Evolutionary conservation across 164 flowering plant genomes (phyloP).

Genomic region (Hamamelis virginiana): DNA sequence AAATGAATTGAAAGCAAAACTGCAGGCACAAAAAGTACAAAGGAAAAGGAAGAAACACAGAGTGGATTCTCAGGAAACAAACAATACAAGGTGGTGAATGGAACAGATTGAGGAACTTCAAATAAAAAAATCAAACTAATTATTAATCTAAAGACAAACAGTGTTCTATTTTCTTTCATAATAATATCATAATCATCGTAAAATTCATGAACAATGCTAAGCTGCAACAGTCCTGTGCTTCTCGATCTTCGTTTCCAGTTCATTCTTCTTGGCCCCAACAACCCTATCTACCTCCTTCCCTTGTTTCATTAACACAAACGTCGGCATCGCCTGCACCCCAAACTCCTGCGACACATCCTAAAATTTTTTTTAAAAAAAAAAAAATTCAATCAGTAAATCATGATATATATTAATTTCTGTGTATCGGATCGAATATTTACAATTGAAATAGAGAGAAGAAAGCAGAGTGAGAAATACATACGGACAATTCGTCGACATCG

Average conservation of each 20-base stretch:
- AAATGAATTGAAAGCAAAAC: too few species aligned
- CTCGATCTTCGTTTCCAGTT: conserved; percentile 56
- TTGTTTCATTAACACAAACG: conserved; percentile 66
- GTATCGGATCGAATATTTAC: background rate
- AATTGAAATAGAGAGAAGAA: background rate
- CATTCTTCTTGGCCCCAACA: conserved; percentile 73
- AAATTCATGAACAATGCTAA: too few species aligned
- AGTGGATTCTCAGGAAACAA: too few species aligned
- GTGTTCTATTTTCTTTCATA: too few species aligned
- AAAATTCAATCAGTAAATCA: conserved; percentile 1
- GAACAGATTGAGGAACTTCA: too few species aligned
- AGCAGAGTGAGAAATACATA: conserved; percentile 18
- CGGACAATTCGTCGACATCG: conserved; percentile 77
- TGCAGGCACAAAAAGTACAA: too few species aligned
- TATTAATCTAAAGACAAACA: too few species aligned
- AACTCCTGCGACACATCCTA: conserved; percentile 67
- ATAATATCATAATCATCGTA: too few species aligned
- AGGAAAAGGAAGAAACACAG: too few species aligned
- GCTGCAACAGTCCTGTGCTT: conserved; percentile 22
- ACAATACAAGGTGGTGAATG: too few species aligned
- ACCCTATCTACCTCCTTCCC: conserved; percentile 76
- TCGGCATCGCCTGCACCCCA: conserved; percentile 77
- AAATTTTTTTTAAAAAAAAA: background rate
- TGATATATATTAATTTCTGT: background rate
- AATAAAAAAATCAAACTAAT: too few species aligned